Conservation (phyloP, 345 rosid genomes). For the Cardamine resedifolia region DNA sequence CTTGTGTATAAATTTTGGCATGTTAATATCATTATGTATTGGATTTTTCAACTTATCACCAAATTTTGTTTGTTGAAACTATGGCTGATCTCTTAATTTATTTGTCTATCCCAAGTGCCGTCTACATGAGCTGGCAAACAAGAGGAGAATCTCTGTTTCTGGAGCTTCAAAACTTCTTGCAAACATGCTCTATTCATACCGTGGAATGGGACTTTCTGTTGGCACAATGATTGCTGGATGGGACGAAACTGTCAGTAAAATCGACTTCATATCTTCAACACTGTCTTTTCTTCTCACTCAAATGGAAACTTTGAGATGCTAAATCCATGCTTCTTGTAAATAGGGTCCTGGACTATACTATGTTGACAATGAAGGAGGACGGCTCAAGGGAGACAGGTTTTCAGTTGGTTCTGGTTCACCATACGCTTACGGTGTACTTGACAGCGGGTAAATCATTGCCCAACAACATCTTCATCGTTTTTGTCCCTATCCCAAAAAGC, state of each 20-base stretch:
- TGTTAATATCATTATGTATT: not conserved
- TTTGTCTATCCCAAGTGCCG: slow-evolving; percentile 65
- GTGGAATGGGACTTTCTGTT: slow-evolving; percentile 98
- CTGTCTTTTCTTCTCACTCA: slow-evolving; percentile 16
- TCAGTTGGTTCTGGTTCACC: slow-evolving; percentile 99
- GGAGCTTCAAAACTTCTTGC: slow-evolving; percentile 99
- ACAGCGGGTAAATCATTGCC: slow-evolving; percentile 66
- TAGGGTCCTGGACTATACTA: slow-evolving; percentile 99
- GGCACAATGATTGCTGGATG: slow-evolving; percentile 99
- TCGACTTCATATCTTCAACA: slow-evolving; percentile 13
- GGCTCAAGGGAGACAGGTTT: slow-evolving; percentile 89
- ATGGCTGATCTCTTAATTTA: slow-evolving; percentile 27
- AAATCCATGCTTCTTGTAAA: slow-evolving; percentile 5
- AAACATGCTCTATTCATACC: slow-evolving; percentile 94
- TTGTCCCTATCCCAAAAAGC: not conserved
- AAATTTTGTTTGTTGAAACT: not conserved
- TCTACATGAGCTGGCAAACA: slow-evolving; percentile 95
- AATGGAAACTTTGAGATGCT: not conserved
- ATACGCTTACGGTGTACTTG: slow-evolving; percentile 96
- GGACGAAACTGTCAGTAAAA: slow-evolving; percentile 82
- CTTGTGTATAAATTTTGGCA: not conserved
- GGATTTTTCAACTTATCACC: not conserved
- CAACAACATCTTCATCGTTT: not conserved
- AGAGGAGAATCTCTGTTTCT: slow-evolving; percentile 93
- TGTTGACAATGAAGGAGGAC: slow-evolving; percentile 99